Base-by-base conservation (phyloP, 805 yeast genomes). In the Candida morakotiae region DNA sequence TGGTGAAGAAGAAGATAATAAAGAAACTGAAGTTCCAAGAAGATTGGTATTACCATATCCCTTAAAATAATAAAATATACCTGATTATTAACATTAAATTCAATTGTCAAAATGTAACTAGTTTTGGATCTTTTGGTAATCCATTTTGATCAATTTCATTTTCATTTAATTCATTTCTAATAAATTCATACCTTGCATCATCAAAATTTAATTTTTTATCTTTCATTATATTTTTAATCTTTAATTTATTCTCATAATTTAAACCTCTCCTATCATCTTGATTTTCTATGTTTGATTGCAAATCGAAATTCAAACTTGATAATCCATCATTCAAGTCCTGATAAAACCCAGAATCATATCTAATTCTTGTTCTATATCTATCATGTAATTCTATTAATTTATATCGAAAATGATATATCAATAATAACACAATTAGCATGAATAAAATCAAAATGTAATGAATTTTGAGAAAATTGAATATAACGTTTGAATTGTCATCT, bases 1-100 rank as follows among this genome's bases (percentile, higher is more conserved):
- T 47, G 98, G 98, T 8, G 99, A 93, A 56, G 98, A 93, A 55
- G 98, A 93, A 51, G 95, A 80, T 0, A 89, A 86, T 31, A 93
- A 91, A 56, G 96, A 91, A 55, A 93, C 97, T 0, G 95, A 88
- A 51, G 97, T 93, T 4, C 86, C 80, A 37, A 71, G 97, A 48
- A 66, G 88, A 38, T 69, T 85, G 39, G 98, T 93, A 3, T 67
- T 93, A 32, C 89, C 93, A 8, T 80, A 69, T 46, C 91, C 91
- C 2, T 61, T 53, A 28, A 50, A 47, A 47, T 44, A 23, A 30
- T 19, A 9, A 5, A 7, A 16, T 4, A 9, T 4, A 26, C 4
- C 8, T 15, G 13, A 26, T 35, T n/a, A n/a, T n/a, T n/a, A n/a
- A n/a, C n/a, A n/a, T n/a, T n/a, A n/a, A n/a, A n/a, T n/a, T n/a